phyloP scores from a whole-genome alignment of 495 filamentous ascomycete genomes.

The Rusavskia elegans region DNA sequence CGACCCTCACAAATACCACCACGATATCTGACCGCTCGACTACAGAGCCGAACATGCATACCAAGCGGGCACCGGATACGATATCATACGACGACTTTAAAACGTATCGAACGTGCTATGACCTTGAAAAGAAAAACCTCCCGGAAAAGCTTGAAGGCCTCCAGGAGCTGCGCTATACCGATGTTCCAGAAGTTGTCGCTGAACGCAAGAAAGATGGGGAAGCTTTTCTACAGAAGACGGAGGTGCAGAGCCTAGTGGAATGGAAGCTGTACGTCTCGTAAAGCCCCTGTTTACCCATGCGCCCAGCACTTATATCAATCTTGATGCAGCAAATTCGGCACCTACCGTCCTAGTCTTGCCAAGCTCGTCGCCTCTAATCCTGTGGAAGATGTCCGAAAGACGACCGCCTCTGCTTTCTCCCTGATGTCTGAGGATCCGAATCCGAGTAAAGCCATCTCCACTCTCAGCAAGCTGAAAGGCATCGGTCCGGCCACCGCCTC shows the following conservation, averaged over 20 bases:
- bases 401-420: constrained; percentile 17
- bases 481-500: constrained; percentile 38
- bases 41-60: too few species aligned
- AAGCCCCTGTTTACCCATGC: neutral
- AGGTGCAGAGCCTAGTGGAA: constrained; percentile 14
- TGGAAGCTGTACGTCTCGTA: constrained; percentile 17
- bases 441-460: constrained; percentile 14
- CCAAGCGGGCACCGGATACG: neutral
- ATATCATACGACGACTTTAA: neutral
- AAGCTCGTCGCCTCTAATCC: constrained; percentile 26
- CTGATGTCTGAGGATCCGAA: neutral
- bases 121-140: neutral
- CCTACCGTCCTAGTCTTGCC: constrained; percentile 27
- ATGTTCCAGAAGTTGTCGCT: constrained; percentile 2
- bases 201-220: constrained; percentile 6
- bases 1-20: too few species aligned
- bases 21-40: too few species aligned
- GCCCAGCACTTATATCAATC: neutral
- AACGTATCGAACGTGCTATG: neutral
- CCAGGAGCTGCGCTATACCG: constrained; percentile 3
- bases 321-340: constrained; percentile 30
- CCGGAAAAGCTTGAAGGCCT: constrained; percentile 2
- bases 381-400: constrained; percentile 9
- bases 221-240: constrained; percentile 14
- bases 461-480: constrained; percentile 22